Percentiles rank a stretch among this genome's conserved stretches.
Evolutionary conservation across 129 eudicot genomes (phyloP).

Genomic region (Centella asiatica): DNA sequence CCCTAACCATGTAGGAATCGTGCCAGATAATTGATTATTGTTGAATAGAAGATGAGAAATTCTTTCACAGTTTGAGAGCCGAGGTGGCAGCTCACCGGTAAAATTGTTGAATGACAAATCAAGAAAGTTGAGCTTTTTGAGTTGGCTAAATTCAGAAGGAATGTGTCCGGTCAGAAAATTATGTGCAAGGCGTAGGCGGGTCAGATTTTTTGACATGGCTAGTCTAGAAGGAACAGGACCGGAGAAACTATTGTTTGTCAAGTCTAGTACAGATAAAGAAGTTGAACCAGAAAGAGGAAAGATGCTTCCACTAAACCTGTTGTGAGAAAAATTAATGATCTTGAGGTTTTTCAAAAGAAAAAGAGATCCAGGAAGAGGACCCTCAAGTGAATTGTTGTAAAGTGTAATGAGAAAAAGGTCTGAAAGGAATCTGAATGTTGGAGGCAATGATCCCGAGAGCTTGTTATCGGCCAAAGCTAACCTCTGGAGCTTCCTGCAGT

Average conservation of each 20-base stretch:
- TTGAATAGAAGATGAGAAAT: constrained; percentile 62
- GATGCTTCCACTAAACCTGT: constrained; percentile 59
- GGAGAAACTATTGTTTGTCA: constrained; percentile 82
- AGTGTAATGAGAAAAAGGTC: constrained; percentile 61
- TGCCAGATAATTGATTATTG: constrained; percentile 48
- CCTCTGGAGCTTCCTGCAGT: constrained; percentile 72
- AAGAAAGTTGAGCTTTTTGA: constrained; percentile 51
- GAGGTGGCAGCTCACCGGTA: constrained; percentile 45
- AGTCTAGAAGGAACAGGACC: constrained; percentile 60
- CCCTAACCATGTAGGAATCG: constrained; percentile 74
- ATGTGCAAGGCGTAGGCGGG: constrained; percentile 67
- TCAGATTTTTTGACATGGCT: constrained; percentile 52
- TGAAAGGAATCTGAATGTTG: constrained; percentile 63
- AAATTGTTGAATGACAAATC: constrained; percentile 73
- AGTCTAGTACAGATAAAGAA: constrained; percentile 51
- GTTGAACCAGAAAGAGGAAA: constrained; percentile 48
- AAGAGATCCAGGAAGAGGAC: constrained; percentile 77
- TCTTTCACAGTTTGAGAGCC: constrained; percentile 48
- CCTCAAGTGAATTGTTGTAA: constrained; percentile 86
- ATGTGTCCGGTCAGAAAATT: constrained; percentile 56
- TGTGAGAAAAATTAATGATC: constrained; percentile 68
- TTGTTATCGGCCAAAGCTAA: constrained; percentile 71
- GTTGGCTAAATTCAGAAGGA: constrained; percentile 55
- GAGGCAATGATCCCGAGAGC: constrained; percentile 66
- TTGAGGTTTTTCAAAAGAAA: constrained; percentile 60